Evolutionary conservation across 2,329 filamentous ascomycete species (phyloP).

Genomic region (Lecanicillium sp.): DNA sequence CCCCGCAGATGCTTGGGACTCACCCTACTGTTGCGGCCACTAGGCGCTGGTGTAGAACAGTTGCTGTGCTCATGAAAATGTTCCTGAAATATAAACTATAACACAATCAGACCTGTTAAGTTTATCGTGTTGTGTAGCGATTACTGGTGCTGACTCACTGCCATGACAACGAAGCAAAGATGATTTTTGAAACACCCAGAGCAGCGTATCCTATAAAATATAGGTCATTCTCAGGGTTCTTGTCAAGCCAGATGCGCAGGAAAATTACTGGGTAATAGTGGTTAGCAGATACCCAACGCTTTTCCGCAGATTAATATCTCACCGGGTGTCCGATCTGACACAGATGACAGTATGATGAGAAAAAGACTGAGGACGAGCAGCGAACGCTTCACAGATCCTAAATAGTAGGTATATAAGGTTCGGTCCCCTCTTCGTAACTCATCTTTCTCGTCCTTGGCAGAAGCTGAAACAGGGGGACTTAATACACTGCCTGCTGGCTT

Average conservation of each 20-base stretch:
- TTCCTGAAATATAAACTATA: background rate
- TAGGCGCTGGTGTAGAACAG: background rate
- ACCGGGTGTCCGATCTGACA: background rate
- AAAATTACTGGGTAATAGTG: conserved; percentile 2
- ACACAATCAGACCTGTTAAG: background rate
- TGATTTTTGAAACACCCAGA: background rate
- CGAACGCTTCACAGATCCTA: background rate
- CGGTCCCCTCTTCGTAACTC: background rate
- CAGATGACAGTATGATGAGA: background rate
- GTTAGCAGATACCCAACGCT: background rate
- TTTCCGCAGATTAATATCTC: background rate
- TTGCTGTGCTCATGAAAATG: background rate
- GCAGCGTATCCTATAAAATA: conserved; percentile 5
- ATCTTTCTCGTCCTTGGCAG: background rate
- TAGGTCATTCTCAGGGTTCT: background rate
- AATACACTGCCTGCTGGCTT: background rate
- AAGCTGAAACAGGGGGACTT: background rate
- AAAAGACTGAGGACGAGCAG: background rate
- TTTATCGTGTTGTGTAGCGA: too few relatives aligned
- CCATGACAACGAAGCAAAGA: background rate
- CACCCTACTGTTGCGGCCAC: background rate
- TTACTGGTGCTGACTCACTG: background rate
- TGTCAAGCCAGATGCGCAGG: conserved; percentile 4
- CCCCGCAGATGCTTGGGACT: background rate
- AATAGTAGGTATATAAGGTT: conserved; percentile 2